Conservation (phyloP, 2,329 filamentous ascomycete genomes). For the Mollisia scopiformis region DNA sequence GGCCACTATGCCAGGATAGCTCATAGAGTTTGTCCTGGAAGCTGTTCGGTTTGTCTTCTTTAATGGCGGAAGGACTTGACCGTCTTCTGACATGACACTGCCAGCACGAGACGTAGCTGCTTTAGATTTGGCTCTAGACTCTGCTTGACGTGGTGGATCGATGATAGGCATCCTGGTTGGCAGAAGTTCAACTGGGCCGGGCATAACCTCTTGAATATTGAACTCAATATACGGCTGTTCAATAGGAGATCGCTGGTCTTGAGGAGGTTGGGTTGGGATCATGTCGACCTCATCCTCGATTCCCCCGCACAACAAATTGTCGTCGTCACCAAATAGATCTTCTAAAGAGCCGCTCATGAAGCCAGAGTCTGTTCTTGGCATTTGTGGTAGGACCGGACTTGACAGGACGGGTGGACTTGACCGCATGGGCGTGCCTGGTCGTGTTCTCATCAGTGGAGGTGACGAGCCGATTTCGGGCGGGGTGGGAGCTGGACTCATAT, state of each 20-base stretch:
- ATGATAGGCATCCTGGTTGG: conserved; percentile 39
- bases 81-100: conserved; percentile 35
- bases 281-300: conserved; percentile 40
- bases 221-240: conserved; percentile 30
- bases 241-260: conserved; percentile 5
- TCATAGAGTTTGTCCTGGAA: conserved; percentile 16
- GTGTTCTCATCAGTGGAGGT: conserved; percentile 74
- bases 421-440: conserved; percentile 64
- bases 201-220: conserved; percentile 39
- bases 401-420: conserved; percentile 80
- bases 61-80: conserved; percentile 29
- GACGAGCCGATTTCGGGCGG: conserved; percentile 87
- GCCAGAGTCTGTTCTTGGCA: conserved; percentile 69
- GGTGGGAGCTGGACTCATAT: conserved; percentile 61
- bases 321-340: conserved; percentile 63
- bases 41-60: conserved; percentile 18
- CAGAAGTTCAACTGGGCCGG: conserved; percentile 46
- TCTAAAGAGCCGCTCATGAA: conserved; percentile 78
- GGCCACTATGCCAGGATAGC: conserved; percentile 2
- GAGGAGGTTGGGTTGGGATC: conserved; percentile 32
- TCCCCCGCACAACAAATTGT: conserved; percentile 35
- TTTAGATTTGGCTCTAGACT: conserved; percentile 33
- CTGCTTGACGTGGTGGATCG: conserved; percentile 16
- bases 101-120: conserved; percentile 35
- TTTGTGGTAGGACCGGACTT: conserved; percentile 61